Conservation (phyloP, 371 early-diverging fungal genomes). For the Apophysomyces elegans region DNA sequence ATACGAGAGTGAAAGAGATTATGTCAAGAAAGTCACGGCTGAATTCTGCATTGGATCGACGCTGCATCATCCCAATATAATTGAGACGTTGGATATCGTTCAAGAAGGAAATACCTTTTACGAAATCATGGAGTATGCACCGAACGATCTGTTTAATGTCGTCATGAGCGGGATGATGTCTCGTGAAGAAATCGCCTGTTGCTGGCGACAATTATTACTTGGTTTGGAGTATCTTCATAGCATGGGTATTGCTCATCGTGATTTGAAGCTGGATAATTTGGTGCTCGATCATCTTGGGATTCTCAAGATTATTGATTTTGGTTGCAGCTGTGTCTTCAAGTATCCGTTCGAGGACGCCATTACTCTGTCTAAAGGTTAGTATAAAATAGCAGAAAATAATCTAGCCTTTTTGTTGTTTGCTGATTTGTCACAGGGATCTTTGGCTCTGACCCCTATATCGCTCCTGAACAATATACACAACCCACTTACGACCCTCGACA, state of each 20-base stretch:
- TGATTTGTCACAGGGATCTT: conserved; percentile 57
- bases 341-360: conserved; percentile 66
- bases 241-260: conserved; percentile 86
- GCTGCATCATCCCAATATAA: conserved; percentile 83
- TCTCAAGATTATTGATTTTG: conserved; percentile 94
- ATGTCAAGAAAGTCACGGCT: conserved; percentile 81
- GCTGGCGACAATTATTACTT: conserved; percentile 75
- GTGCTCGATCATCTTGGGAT: conserved; percentile 69
- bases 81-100: conserved; percentile 86
- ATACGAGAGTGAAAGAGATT: conserved; percentile 75
- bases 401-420: neutral
- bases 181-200: conserved; percentile 70
- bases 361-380: conserved; percentile 59
- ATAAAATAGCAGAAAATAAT: neutral
- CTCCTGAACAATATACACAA: conserved; percentile 81
- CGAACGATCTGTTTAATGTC: conserved; percentile 76
- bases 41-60: conserved; percentile 88
- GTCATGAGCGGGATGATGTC: conserved; percentile 73
- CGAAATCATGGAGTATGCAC: conserved; percentile 86
- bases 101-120: conserved; percentile 65
- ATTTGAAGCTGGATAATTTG: conserved; percentile 89
- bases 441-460: conserved; percentile 91
- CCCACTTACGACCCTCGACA: conserved; percentile 67
- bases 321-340: conserved; percentile 80
- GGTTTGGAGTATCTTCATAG: conserved; percentile 76